Evolutionary conservation across 2,329 filamentous ascomycete genomes (phyloP).

Genomic region (Paecilomyces sp.): DNA sequence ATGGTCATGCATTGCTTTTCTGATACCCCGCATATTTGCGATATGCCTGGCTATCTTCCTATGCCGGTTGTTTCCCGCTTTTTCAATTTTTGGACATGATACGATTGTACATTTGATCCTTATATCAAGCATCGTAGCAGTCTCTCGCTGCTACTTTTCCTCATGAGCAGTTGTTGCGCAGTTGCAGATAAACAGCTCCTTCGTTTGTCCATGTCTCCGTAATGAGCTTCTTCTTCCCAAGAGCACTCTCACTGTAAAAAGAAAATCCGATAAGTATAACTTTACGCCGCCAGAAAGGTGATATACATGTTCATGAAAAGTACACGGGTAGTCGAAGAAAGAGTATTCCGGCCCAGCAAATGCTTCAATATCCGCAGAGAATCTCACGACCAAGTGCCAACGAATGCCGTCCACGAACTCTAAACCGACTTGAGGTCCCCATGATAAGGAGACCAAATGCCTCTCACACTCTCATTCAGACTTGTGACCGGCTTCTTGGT

Average conservation of each 20-base stretch:
- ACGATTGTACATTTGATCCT: background rate
- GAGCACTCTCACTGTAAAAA: background rate
- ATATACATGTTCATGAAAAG: background rate
- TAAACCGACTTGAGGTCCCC: constrained; percentile 47
- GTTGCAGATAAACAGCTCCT: background rate
- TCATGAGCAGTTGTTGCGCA: background rate
- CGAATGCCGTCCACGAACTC: constrained; percentile 8
- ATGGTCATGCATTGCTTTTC: background rate
- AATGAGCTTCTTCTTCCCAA: background rate
- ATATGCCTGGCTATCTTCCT: background rate
- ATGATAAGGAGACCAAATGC: constrained; percentile 59
- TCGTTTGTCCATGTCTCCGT: background rate
- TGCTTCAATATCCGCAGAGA: constrained; percentile 9
- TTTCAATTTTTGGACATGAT: background rate
- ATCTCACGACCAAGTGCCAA: background rate
- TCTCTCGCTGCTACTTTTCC: background rate
- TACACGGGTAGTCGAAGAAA: background rate
- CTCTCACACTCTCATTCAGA: constrained; percentile 58
- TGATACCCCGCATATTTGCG: background rate
- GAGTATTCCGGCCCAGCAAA: constrained; percentile 6
- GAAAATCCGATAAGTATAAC: background rate
- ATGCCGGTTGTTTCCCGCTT: background rate
- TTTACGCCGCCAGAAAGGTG: background rate
- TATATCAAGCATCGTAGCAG: background rate
- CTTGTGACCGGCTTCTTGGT: constrained; percentile 54